Conservation (phyloP, 2,329 filamentous ascomycete genomes). For the Cladosporium halotolerans region DNA sequence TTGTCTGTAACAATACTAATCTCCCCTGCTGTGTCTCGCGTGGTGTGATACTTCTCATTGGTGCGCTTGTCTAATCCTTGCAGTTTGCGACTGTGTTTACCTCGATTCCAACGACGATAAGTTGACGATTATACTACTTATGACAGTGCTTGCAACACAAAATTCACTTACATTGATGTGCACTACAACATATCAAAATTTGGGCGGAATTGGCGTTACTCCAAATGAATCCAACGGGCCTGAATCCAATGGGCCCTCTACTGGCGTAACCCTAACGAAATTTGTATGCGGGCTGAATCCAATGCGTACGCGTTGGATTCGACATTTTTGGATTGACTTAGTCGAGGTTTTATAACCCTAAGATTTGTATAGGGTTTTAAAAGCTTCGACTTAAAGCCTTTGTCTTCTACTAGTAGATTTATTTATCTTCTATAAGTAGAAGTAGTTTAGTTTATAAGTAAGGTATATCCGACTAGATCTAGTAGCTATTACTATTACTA, state of each 20-base stretch:
- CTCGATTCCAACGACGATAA: too few species aligned
- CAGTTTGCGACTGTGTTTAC: too few species aligned
- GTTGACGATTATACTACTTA: too few species aligned
- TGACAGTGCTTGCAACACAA: too few species aligned
- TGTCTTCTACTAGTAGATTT: background rate
- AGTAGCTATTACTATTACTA: background rate
- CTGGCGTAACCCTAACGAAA: background rate
- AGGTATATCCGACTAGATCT: slow-evolving; percentile 1
- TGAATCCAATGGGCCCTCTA: background rate
- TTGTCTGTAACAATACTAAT: too few species aligned
- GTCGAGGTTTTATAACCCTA: background rate
- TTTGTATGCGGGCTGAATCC: background rate
- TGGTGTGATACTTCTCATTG: too few species aligned
- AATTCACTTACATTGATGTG: too few species aligned
- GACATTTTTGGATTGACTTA: background rate
- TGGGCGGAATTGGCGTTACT: background rate
- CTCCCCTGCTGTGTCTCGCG: too few species aligned
- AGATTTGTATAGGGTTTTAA: background rate
- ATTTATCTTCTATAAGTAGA: too few species aligned
- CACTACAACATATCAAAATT: background rate
- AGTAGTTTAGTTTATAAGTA: slow-evolving; percentile 1
- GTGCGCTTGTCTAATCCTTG: too few species aligned
- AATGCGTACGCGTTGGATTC: background rate
- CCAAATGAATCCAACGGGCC: background rate
- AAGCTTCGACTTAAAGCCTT: background rate